Base-by-base conservation (phyloP, 495 filamentous ascomycete species). In the Annulohypoxylon nitens region DNA sequence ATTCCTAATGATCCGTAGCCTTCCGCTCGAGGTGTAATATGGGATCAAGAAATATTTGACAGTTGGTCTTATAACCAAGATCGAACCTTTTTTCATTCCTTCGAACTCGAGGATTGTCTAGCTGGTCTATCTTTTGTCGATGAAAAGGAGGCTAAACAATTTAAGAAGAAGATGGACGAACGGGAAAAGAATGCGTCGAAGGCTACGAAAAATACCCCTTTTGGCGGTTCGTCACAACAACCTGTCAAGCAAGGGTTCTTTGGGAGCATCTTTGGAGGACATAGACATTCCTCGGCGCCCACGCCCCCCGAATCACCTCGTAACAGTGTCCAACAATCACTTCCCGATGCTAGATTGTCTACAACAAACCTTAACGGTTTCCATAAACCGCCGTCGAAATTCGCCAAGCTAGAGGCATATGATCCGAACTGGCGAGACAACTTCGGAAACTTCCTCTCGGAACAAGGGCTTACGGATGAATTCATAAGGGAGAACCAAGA, bases 31-130 rank as follows among this genome's bases (percentile, higher is more conserved):
- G 96, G 97, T 55, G 97, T 99, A 26, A 91, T 99, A 74, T 99
- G 96, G 96, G 96, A 99, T 78, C 94, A 98, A 82, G 96, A 99
- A 80, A 91, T 98, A 73, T 98, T 95, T 79, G 94, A 99, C 61
- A 91, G 89, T 51, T 98, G 97, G 84, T 86, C 86, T 41, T 99
- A 98, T 82, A 96, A 97, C 78, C 93, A 96, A 75, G 97, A 99
- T 79, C 91, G 96, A 55, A 93, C 92, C 36, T 99, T 98, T 80
- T 98, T 99, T 82, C 95, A 98, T 79, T 93, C 93, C 4, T 98
- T 99, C 77, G 96, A 98, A 81, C 88, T 97, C 51, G 94, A 98
- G 78, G 89, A 94, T 36, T 97, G 93, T 77, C 84, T 95, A 64
- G 96, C 93, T 11, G 96, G 92, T 2, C 83, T 99, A 58, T 97